Base-by-base conservation (phyloP, 495 filamentous ascomycete species). In the Bombardia bombarda region DNA sequence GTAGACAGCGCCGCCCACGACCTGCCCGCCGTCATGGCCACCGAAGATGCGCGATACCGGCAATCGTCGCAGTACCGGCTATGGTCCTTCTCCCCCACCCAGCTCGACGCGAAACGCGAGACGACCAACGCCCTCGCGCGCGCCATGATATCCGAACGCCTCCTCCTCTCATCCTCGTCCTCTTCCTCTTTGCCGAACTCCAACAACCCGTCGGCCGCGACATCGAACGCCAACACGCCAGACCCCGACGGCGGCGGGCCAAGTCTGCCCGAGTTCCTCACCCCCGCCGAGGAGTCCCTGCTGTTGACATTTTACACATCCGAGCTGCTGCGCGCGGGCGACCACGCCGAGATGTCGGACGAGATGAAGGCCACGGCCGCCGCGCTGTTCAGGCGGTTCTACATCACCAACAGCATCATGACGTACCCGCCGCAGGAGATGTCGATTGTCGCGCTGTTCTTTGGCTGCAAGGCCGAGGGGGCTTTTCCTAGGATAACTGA, bases 351-450 rank as follows among this genome's bases (percentile, higher is more conserved):
- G 22, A 73, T 90, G 32, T 80, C 88, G 16, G 85, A 83, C 33
- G 81, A 86, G 44, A 87, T 96, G 28, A 57, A 86, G 77, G 86
- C 89, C 7, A 98, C 93, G 22, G 88, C 88, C 23, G 82, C 92
- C 32, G 85, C 90, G 63, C 96, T 89, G 63, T 78, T 97, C 33
- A 82, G 84, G 40, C 84, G 92, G 42, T 96, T 98, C 72, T 98
- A 96, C 65, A 75, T 95, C 19, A 86, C 83, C 46, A 95, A 95
- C 63, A 92, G 85, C 26, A 78, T 86, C 43, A 90, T 97, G 83
- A 95, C 90, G 28, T 94, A 96, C 59, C 85, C 88, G 47, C 90
- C 89, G 0, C 83, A 84, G 49, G 77, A 80, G 42, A 89, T 98
- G 58, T 78, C 93, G 52, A 78, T 83, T 21, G 84, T 87, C 26